phyloP scores from a whole-genome alignment of 2,329 filamentous ascomycete species.

The Biscogniauxia marginata region DNA sequence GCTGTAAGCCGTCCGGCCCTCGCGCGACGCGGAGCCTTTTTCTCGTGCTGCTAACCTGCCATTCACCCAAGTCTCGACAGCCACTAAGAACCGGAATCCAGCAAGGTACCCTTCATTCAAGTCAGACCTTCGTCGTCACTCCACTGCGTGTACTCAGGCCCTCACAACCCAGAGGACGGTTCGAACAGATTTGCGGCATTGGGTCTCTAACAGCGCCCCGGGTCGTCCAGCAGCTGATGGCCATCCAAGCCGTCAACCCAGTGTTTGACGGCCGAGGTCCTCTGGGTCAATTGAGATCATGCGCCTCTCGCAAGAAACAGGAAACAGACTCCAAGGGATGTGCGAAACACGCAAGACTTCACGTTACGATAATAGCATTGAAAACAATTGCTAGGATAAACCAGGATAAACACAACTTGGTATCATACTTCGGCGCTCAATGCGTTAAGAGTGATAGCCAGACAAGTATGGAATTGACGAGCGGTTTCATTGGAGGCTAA shows the following conservation, averaged over 20 bases:
- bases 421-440: slow-evolving; percentile 7
- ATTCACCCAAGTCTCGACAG: slow-evolving; percentile 12
- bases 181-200: neutral
- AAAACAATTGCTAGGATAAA: slow-evolving; percentile 16
- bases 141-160: slow-evolving; percentile 1
- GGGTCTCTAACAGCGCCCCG: neutral
- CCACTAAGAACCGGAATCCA: slow-evolving; percentile 20
- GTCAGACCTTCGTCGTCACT: no score
- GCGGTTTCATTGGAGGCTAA: neutral
- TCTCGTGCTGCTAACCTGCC: slow-evolving; percentile 20
- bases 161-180: neutral
- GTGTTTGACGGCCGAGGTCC: neutral
- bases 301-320: slow-evolving; percentile 1
- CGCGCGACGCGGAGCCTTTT: slow-evolving; percentile 24
- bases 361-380: slow-evolving; percentile 10
- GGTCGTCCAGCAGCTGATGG: neutral
- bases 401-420: slow-evolving; percentile 1
- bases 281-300: slow-evolving; percentile 5
- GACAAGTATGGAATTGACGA: neutral
- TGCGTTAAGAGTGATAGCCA: neutral
- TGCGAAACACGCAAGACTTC: slow-evolving; percentile 5
- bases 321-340: slow-evolving; percentile 1
- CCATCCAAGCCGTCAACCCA: neutral
- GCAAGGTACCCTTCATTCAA: slow-evolving; percentile 27
- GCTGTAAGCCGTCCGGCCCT: slow-evolving; percentile 26